Base-by-base conservation (phyloP, 768 basidiomycete genomes). In the Naganishia kalamii region DNA sequence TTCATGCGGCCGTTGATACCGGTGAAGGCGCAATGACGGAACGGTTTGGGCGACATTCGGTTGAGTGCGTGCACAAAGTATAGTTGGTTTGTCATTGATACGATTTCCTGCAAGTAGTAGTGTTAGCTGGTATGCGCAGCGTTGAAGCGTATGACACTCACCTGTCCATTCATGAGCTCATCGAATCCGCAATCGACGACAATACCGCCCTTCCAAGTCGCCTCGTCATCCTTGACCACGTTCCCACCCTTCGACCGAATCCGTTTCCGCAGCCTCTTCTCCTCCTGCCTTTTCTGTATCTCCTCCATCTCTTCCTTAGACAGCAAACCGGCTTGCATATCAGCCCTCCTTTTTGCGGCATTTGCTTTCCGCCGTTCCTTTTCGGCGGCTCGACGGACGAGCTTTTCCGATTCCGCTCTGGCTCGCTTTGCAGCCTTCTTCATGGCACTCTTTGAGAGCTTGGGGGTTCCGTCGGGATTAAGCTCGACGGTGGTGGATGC, bases 61-160 rank as follows among this genome's bases (percentile, higher is more conserved):
- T 98, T 96, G 59, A 85, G 83, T 72, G 89, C 88, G 79, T 98
- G 96, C 23, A 88, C 86, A 75, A 89, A 96, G n/a, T 86, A 87
- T 52, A 97, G 81, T 78, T 99, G 96, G 29, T 89, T 88, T 63
- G 85, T 85, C 72, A 99, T 83, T 4, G 93, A 97, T 70, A 82
- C 85, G 67, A 96, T 84, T 81, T 98, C 96, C 94, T 98, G 76
- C 46, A 43, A 57, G 52, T 25, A 23, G 21, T 15, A n/a, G 35
- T 4, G 6, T 21, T 30, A 23, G 30, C 19, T 29, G 17, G 51
- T 4, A 44, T 33, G 21, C 23, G 21, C 21, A 32, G 27, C 33
- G 15, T 35, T 19, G 17, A n/a, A 29, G 12, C 12, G 27, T 25
- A 61, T 37, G 30, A 17, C 30, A 60, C 86, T 70, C 77, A 93